Evolutionary conservation across 108 stramenopile species (phyloP).

Genomic region (Halocafeteria seosinensis): DNA sequence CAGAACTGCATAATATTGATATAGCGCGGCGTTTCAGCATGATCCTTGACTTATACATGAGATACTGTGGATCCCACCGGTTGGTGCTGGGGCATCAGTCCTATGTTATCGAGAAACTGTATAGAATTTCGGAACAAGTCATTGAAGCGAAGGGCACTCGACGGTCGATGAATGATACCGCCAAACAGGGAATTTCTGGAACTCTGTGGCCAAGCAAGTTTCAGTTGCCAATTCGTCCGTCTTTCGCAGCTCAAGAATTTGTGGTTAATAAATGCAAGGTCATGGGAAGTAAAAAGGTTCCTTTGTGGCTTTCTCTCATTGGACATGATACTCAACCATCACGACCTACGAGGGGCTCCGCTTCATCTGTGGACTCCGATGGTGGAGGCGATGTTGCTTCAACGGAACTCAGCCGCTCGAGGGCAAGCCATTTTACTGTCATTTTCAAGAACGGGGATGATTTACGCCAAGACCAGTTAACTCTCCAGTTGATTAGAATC

Average conservation of each 20-base stretch:
- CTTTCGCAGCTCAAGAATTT: constrained; percentile 12
- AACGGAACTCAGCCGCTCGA: not conserved
- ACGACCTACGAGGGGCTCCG: not conserved
- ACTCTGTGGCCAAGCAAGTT: constrained; percentile 15
- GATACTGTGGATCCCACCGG: constrained; percentile 16
- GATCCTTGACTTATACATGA: constrained; percentile 23
- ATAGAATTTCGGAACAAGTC: constrained; percentile 9
- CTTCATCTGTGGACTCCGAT: not conserved
- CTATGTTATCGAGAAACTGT: constrained; percentile 18
- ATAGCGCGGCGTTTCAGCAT: constrained; percentile 13
- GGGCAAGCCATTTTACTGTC: constrained; percentile 6
- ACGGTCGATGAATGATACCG: not conserved
- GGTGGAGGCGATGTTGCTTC: not conserved
- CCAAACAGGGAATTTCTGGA: constrained; percentile 1
- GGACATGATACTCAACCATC: no score
- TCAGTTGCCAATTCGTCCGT: constrained; percentile 23
- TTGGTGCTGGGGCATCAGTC: constrained; percentile 22
- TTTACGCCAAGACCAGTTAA: constrained; percentile 46
- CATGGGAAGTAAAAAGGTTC: constrained; percentile 29
- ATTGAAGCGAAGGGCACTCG: not conserved
- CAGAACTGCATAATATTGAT: constrained; percentile 20
- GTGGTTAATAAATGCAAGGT: constrained; percentile 17
- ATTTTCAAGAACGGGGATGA: constrained; percentile 46
- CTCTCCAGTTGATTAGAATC: constrained; percentile 35
- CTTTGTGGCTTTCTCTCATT: constrained; percentile 22